Evolutionary conservation across 352 stramenopile species (phyloP).

Genomic region (Pythium aquatile): DNA sequence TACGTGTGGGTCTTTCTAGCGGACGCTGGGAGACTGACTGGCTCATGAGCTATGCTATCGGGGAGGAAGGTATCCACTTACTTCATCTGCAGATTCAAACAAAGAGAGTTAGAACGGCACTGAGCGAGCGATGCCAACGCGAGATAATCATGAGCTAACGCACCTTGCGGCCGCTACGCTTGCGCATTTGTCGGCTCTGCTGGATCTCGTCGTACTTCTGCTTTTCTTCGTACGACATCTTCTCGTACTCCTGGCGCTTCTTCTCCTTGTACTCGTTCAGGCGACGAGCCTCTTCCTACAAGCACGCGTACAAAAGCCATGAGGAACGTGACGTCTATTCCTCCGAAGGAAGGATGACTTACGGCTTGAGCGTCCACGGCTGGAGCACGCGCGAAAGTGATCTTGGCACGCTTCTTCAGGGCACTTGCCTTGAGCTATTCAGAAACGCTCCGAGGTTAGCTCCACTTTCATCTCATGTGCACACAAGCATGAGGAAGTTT

Average conservation of each 20-base stretch:
- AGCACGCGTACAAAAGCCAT: not conserved
- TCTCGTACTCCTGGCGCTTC: slow-evolving; percentile 78
- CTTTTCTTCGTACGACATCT: slow-evolving; percentile 79
- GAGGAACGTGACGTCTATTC: too few species aligned
- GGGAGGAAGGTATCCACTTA: not conserved
- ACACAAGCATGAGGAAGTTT: slow-evolving; percentile 13
- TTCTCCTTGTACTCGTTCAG: slow-evolving; percentile 64
- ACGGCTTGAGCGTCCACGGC: slow-evolving; percentile 4
- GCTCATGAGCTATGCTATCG: not conserved
- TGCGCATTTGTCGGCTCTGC: slow-evolving; percentile 66
- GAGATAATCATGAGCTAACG: not conserved
- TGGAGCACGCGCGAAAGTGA: slow-evolving; percentile 43
- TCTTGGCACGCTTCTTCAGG: slow-evolving; percentile 73
- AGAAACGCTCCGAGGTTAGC: not conserved
- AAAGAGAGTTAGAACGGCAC: not conserved
- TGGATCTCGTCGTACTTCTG: slow-evolving; percentile 74
- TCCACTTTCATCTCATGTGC: not conserved
- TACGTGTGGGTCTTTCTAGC: not conserved
- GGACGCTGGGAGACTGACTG: not conserved
- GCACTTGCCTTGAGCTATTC: slow-evolving; percentile 67
- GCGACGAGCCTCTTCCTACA: slow-evolving; percentile 47
- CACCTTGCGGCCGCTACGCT: slow-evolving; percentile 65
- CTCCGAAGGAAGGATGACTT: not conserved
- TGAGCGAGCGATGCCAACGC: too few species aligned
- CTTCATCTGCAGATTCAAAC: not conserved